phyloP scores from a whole-genome alignment of 306 rosid genomes.

The Quercus mongolica region DNA sequence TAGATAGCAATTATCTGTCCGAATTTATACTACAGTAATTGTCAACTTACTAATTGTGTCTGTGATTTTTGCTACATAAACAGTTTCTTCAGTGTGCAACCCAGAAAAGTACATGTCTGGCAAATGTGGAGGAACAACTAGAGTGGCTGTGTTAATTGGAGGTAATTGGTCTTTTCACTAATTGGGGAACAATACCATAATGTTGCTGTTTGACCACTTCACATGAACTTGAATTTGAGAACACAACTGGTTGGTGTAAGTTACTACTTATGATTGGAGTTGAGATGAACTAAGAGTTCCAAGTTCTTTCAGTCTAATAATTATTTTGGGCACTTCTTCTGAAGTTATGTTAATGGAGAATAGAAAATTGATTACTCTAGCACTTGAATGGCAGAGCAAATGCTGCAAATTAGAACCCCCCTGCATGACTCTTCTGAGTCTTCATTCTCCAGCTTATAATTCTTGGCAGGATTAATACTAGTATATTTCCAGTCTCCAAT shows the following conservation, averaged over 20 bases:
- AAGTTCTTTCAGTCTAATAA: too few species aligned
- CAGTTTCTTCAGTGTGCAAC: slow-evolving; percentile 55
- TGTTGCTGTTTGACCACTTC: background rate
- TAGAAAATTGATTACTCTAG: background rate
- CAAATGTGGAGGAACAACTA: slow-evolving; percentile 62
- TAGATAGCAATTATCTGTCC: background rate
- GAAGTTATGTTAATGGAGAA: background rate
- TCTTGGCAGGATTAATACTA: too few species aligned
- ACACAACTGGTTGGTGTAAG: background rate
- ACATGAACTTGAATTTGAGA: background rate
- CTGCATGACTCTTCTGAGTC: too few species aligned
- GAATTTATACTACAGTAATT: background rate
- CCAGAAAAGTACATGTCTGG: slow-evolving; percentile 57
- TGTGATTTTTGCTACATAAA: slow-evolving; percentile 25
- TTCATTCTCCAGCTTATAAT: too few species aligned
- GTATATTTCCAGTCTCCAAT: too few species aligned
- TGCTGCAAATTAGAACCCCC: too few species aligned
- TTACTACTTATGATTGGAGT: too few species aligned
- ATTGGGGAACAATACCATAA: background rate
- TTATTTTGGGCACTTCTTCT: too few species aligned
- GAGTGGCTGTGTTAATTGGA: slow-evolving; percentile 67
- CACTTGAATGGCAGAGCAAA: background rate
- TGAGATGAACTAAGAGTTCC: too few species aligned
- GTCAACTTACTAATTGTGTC: background rate
- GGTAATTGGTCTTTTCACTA: slow-evolving; percentile 34